Conservation (phyloP, 495 filamentous ascomycete genomes). For the Lepidopterella palustris region DNA sequence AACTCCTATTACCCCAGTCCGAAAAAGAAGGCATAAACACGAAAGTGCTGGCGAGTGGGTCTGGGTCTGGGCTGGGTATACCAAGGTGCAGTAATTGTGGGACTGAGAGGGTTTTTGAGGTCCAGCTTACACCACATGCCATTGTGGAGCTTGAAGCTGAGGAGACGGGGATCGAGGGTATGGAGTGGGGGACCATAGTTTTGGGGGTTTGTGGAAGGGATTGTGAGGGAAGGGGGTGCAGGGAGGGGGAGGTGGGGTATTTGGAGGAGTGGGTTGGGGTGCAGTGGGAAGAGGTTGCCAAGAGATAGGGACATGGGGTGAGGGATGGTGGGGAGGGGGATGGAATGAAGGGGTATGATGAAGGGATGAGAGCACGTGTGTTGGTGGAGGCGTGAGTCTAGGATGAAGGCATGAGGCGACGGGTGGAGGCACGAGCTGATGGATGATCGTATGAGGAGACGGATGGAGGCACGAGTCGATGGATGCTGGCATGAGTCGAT, state of each 20-base stretch:
- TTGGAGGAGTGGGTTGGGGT: slow-evolving; percentile 94
- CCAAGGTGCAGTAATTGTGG: slow-evolving; percentile 75
- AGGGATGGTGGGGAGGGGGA: background rate
- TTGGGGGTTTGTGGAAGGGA: slow-evolving; percentile 74
- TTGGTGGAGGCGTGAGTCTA: no score
- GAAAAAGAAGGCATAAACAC: slow-evolving; percentile 26
- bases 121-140: slow-evolving; percentile 84
- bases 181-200: slow-evolving; percentile 98
- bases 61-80: slow-evolving; percentile 41
- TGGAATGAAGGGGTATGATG: background rate
- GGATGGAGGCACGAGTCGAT: background rate
- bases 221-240: slow-evolving; percentile 50
- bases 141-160: slow-evolving; percentile 84
- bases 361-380: no score
- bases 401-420: no score
- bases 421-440: no score
- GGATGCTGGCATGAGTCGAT: background rate
- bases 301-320: background rate
- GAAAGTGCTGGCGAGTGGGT: slow-evolving; percentile 33
- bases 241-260: slow-evolving; percentile 53
- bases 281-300: slow-evolving; percentile 78
- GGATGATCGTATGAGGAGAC: no score
- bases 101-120: slow-evolving; percentile 71
- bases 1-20: slow-evolving; percentile 42
- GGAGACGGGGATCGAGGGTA: slow-evolving; percentile 71